Evolutionary conservation across 768 basidiomycete genomes (phyloP).

Genomic region (Kwoniella dejecticola): DNA sequence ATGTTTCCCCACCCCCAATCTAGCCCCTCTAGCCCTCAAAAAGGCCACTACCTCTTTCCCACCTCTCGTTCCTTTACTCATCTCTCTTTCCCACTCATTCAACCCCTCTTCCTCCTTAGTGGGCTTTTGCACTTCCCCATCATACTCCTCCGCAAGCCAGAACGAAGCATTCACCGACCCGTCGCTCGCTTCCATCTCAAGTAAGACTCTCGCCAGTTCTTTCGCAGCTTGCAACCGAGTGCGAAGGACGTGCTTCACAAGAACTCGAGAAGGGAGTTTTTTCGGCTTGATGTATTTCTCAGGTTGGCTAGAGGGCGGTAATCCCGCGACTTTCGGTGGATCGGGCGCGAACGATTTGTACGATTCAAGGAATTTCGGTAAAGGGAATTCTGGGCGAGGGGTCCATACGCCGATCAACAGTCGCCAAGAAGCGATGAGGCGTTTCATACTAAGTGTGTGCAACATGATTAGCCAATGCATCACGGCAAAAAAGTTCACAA

Average conservation of each 20-base stretch:
- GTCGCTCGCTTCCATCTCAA: conserved; percentile 59
- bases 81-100: conserved; percentile 52
- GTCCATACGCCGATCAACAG: conserved; percentile 94
- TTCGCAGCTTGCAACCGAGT: conserved; percentile 81
- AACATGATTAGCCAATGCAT: too few species aligned
- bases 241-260: conserved; percentile 85
- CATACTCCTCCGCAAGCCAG: conserved; percentile 48
- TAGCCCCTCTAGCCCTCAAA: conserved; percentile 71
- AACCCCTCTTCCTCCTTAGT: conserved; percentile 56
- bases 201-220: conserved; percentile 72
- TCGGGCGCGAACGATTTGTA: conserved; percentile 33
- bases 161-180: conserved; percentile 57
- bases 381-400: conserved; percentile 80
- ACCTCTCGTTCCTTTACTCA: conserved; percentile 58
- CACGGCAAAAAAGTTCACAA: too few species aligned
- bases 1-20: conserved; percentile 61
- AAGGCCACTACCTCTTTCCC: conserved; percentile 74
- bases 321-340: conserved; percentile 43
- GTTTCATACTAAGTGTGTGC: conserved; percentile 75
- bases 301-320: conserved; percentile 30
- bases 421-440: conserved; percentile 89
- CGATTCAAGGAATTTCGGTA: conserved; percentile 62
- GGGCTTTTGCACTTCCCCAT: conserved; percentile 37
- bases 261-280: conserved; percentile 71
- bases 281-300: conserved; percentile 36